Base-by-base conservation (phyloP, 352 stramenopile genomes). In the Pythium brachiatum region DNA sequence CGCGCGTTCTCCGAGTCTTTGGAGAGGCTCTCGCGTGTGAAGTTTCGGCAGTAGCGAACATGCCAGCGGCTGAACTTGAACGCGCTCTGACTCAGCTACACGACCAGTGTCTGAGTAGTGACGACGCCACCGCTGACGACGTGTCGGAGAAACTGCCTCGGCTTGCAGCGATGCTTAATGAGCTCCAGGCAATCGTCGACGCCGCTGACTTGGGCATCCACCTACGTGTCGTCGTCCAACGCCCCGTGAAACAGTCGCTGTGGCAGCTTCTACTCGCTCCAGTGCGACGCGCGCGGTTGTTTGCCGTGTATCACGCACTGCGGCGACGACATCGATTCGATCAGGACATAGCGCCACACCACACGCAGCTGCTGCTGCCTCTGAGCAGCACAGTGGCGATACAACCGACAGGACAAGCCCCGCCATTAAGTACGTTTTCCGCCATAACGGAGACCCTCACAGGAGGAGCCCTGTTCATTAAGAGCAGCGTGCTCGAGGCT, bases 251-350 rank as follows among this genome's bases (percentile, higher is more conserved):
- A 12, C 53, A 80, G 29, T 76, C 56, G 38, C 55, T 86, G 9
- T 86, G 76, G 76, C 70, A 68, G 0, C 62, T 81, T 12, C 55
- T 86, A 43, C 58, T 81, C 6, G 60, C 69, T 6, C 74, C 76
- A 11, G 63, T 81, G 11, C 76, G 75, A 21, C 74, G 76, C 9
- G 31, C 70, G 0, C 57, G 76, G 11, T 36, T 83, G 15, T 74
- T 74, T 53, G 60, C 67, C 4, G 38, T 77, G 7, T 74, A 78
- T 20, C 59, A 73, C 11, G 64, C 68, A 34, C 26, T 73, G 5
- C 48, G 18, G 5, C 41, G 18, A 16, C 41, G 41, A 16, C n/a
- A 15, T 15, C 18, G 41, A 12, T 8, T 44, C 38, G 15, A 8
- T 18, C 38, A 23, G 16, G 15, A 21, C 38, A 23, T 18, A 9